Evolutionary conservation across 805 yeast genomes (phyloP), one percentile per base, ranked within the genome.

Genomic region (Suhomyces sp.): DNA sequence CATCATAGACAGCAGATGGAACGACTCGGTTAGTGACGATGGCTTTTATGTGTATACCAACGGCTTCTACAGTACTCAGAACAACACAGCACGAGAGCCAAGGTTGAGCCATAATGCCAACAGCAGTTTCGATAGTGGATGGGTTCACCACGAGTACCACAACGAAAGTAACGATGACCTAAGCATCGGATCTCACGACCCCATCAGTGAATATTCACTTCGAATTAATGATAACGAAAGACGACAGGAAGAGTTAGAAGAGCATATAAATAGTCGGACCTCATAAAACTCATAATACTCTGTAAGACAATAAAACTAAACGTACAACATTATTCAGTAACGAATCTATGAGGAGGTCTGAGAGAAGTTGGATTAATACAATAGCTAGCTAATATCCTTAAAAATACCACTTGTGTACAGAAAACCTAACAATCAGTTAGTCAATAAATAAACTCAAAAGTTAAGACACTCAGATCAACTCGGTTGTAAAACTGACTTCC

Each of bases 41-140:
- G 78, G 79, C 10, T 72, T 75, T 40, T 71, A 66, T 54, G 75
- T 75, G 6, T 73, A 70, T 57, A 69, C 79, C 5, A 71, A 73
- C 52, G 77, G 77, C 13, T 72, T 74, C 51, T 66, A 69, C 53
- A 69, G 69, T 47, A 64, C 48, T 12, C 47, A 33, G 17, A 29
- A 41, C 44, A 37, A 60, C 43, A 53, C 59, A 25, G 59, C 58
- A 20, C 58, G 61, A 31, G 51, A 43, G n/a, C 52, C 48, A 8
- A 39, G 24, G 6, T 24, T 45, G 6, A 25, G 47, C 41, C 37
- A 46, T 20, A 37, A 37, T 37, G 27, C 43, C 22, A 57, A 57
- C 37, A 52, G 55, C 41, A 53, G 51, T 45, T 35, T 51, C 9
- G 50, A 55, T 22, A 57, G 60, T 47, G 60, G 60, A 52, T 56